Conservation (phyloP, 2,329 filamentous ascomycete genomes). For the Fusarium mangiferae region DNA sequence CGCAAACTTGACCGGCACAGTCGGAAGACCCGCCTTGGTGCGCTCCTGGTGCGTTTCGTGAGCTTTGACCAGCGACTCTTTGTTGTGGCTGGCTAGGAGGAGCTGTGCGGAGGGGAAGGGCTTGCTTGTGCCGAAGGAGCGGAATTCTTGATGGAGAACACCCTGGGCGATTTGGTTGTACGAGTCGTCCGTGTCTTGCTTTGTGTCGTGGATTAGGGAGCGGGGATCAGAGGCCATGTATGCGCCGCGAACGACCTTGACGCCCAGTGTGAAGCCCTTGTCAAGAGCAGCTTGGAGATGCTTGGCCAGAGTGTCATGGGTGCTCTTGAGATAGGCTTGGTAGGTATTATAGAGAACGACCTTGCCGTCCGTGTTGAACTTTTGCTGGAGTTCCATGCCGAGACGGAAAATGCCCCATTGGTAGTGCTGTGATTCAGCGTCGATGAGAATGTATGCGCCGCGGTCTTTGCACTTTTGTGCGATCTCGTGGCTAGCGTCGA, state of each 20-base stretch:
- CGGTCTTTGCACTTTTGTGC: constrained; percentile 51
- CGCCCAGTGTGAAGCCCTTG: constrained; percentile 61
- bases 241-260: constrained; percentile 67
- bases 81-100: constrained; percentile 66
- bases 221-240: constrained; percentile 63
- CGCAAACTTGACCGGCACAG: constrained; percentile 57
- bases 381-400: constrained; percentile 50
- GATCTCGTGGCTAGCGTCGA: constrained; percentile 54
- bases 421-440: constrained; percentile 58
- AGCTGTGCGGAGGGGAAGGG: constrained; percentile 59
- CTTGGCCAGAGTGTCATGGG: constrained; percentile 52
- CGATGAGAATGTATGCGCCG: constrained; percentile 56
- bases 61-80: constrained; percentile 53
- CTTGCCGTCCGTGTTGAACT: constrained; percentile 52
- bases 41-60: constrained; percentile 56
- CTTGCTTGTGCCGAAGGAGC: constrained; percentile 51
- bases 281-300: constrained; percentile 58
- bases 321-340: constrained; percentile 65
- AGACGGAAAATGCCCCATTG: constrained; percentile 52
- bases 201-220: constrained; percentile 62
- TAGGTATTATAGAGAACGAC: constrained; percentile 62
- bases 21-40: constrained; percentile 47
- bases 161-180: constrained; percentile 62
- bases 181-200: constrained; percentile 61
- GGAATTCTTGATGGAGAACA: constrained; percentile 54